These are phyloP conservation scores for Penicillium capsulatum DNA, from an alignment of 2,329 filamentous ascomycete genomes.

Conservation along the genomic window DNA sequence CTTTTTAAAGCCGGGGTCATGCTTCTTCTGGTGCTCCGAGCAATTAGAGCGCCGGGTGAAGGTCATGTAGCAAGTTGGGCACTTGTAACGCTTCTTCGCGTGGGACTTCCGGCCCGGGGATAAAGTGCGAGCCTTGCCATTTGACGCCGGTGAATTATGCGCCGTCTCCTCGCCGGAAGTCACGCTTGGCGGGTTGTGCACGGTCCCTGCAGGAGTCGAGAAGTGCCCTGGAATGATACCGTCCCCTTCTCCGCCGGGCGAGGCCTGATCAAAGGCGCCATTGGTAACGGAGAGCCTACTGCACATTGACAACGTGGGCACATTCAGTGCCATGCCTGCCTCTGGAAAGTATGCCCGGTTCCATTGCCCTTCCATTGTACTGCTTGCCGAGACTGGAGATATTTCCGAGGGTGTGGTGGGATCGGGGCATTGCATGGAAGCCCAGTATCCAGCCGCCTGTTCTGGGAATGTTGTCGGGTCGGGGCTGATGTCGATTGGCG, in stretches of 20 bases:
- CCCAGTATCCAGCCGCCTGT: conserved; percentile 25
- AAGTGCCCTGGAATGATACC: no score
- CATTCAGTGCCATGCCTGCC: background rate
- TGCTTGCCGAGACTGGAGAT: conserved; percentile 3
- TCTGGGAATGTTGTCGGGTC: conserved; percentile 11
- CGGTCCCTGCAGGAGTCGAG: no score
- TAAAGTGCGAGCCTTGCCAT: background rate
- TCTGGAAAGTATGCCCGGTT: conserved; percentile 10
- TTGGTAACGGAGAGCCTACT: background rate
- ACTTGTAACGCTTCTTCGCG: conserved; percentile 57
- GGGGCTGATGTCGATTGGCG: conserved; percentile 15
- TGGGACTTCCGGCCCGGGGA: conserved; percentile 8
- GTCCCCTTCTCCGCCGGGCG: background rate
- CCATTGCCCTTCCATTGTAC: conserved; percentile 17
- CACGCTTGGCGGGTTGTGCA: no score
- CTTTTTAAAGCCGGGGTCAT: conserved; percentile 68
- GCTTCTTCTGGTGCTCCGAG: conserved; percentile 79
- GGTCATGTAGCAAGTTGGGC: conserved; percentile 69
- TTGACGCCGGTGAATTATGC: no score
- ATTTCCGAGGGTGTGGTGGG: conserved; percentile 17
- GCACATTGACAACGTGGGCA: conserved; percentile 1
- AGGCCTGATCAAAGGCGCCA: background rate
- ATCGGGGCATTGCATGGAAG: conserved; percentile 23
- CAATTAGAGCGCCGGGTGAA: conserved; percentile 85
- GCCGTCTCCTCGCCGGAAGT: no score